Evolutionary conservation across 1,284 basidiomycete genomes (phyloP).

Genomic region (Earliella scabrosa): DNA sequence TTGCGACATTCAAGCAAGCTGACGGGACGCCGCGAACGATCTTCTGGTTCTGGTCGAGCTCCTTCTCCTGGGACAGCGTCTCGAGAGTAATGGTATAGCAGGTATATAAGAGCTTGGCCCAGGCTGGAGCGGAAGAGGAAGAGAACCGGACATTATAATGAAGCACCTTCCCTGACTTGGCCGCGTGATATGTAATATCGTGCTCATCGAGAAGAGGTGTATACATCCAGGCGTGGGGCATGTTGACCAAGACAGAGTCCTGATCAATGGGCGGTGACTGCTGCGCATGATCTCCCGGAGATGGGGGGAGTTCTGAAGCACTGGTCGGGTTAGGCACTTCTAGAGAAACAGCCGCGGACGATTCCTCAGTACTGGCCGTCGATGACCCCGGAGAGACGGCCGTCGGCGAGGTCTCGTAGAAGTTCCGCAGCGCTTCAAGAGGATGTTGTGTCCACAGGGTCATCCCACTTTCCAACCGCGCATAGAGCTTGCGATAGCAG

Average conservation of each 20-base stretch:
- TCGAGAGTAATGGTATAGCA: not conserved
- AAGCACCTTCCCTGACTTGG: too few relatives aligned
- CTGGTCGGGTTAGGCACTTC: too few relatives aligned
- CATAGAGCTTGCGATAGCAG: constrained; percentile 3
- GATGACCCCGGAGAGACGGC: not conserved
- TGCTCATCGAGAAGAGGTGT: not conserved
- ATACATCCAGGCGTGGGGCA: not conserved
- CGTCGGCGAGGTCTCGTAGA: not conserved
- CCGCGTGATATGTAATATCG: not conserved
- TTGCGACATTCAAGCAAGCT: not conserved
- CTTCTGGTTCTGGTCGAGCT: not conserved
- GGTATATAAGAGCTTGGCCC: not conserved
- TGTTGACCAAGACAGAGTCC: not conserved
- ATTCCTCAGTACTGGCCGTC: not conserved
- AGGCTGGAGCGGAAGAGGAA: not conserved
- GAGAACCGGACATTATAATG: not conserved
- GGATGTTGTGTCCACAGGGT: not conserved
- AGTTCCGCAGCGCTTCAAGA: not conserved
- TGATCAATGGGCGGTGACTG: not conserved
- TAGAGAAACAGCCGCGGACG: not conserved
- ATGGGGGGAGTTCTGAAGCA: too few relatives aligned
- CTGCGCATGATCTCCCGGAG: too few relatives aligned
- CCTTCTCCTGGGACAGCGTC: not conserved
- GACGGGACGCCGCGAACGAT: not conserved
- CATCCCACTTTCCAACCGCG: not conserved